Base-by-base conservation (phyloP, 768 basidiomycete species). In the Naganishia onofrii region DNA sequence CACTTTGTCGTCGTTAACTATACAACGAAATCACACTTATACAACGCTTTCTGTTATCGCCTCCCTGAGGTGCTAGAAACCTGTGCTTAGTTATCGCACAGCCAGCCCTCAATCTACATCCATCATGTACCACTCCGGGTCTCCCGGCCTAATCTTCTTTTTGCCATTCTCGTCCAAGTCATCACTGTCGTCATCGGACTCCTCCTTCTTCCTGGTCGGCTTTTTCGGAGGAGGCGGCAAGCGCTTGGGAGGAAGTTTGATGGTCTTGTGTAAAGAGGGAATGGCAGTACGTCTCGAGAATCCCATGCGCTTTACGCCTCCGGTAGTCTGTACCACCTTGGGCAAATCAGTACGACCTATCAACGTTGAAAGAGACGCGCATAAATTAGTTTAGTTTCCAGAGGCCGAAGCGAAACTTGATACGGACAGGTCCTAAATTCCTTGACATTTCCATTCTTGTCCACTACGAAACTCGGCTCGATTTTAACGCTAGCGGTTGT, bases 121-220 rank as follows among this genome's bases (percentile, higher is more conserved):
- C 67, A 67, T 58, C 71, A 68, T 72, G n/a, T 69, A 72, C 67
- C 67, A 72, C 42, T 72, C 71, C 44, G 48, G 48, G 38, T 68
- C 58, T 12, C 71, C 71, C 31, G 66, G 66, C 42, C 67, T 65
- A 36, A 68, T 63, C 67, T 72, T 72, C 53, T 58, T 58, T 23
- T 63, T 53, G 1, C 71, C 71, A 52, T 68, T 54, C 51, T 72
- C 71, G 28, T 72, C 71, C n/a, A 72, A 31, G 31, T 71, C 70
- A 31, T 71, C 70, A 28, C 64, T 69, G 19, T 67, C 54, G 31
- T 72, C 71, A 7, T 66, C 73, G 28, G 66, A 70, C 42, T 65
- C 68, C 56, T 70, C 67, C 71, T 70, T 71, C 42, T 68, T 67
- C 38, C 67, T 38, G 29, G 34, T 42, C 28, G 67, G 54, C 34